Evolutionary conservation across 2,329 filamentous ascomycete genomes (phyloP).

Genomic region (Microascus cirrosus): DNA sequence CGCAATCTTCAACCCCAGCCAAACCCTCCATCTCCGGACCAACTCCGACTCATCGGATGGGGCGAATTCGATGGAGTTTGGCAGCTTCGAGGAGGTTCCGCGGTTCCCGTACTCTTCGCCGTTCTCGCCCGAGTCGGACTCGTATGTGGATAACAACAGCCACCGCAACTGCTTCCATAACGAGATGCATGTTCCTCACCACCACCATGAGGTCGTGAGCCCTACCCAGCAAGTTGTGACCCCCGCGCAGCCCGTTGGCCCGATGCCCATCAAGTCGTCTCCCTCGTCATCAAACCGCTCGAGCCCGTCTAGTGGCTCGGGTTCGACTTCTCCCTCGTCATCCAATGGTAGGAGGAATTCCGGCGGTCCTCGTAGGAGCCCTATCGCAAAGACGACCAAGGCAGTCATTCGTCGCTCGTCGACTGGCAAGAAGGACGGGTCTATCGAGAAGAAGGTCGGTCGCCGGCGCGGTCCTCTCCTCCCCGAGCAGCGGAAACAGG

Average conservation of each 20-base stretch:
- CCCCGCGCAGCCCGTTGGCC: conserved; percentile 55
- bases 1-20: conserved; percentile 83
- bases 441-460: conserved; percentile 82
- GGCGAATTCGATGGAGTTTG: conserved; percentile 53
- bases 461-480: conserved; percentile 80
- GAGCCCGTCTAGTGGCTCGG: conserved; percentile 48
- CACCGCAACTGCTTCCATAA: conserved; percentile 54
- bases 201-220: conserved; percentile 45
- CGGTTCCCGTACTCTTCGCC: conserved; percentile 61
- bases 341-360: conserved; percentile 55
- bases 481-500: conserved; percentile 91
- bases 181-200: conserved; percentile 36
- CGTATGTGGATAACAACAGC: conserved; percentile 48
- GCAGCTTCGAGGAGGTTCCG: conserved; percentile 70
- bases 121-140: conserved; percentile 74
- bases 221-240: conserved; percentile 59
- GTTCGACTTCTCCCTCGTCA: conserved; percentile 49
- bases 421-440: conserved; percentile 67
- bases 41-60: conserved; percentile 78
- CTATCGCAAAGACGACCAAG: conserved; percentile 56
- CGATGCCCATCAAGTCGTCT: conserved; percentile 55
- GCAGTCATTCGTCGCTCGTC: conserved; percentile 71
- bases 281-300: conserved; percentile 42
- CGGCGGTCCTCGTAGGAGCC: conserved; percentile 64
- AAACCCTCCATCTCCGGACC: conserved; percentile 80